phyloP scores from a whole-genome alignment of 306 rosid species.

The Castanea mollissima region DNA sequence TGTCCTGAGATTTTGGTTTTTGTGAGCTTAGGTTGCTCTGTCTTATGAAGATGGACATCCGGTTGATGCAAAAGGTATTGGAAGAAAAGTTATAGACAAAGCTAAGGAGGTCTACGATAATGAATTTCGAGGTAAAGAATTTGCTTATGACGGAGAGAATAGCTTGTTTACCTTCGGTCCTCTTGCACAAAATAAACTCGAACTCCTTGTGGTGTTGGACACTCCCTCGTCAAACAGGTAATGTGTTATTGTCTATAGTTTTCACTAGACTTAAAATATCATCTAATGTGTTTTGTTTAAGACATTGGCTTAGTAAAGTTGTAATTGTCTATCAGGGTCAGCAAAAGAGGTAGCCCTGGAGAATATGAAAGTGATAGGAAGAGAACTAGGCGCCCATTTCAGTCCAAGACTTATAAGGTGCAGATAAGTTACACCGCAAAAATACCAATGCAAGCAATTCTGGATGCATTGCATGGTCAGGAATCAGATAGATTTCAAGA shows the following conservation, averaged over 20 bases:
- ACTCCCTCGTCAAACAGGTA: constrained; percentile 35
- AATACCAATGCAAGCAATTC: constrained; percentile 41
- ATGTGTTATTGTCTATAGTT: neutral
- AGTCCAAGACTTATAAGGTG: constrained; percentile 29
- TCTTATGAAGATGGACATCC: constrained; percentile 32
- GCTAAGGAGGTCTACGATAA: constrained; percentile 19
- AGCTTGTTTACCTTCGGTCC: constrained; percentile 29
- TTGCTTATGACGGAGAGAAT: constrained; percentile 47
- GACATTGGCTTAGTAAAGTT: neutral
- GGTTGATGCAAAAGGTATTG: constrained; percentile 28
- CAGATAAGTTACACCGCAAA: constrained; percentile 25
- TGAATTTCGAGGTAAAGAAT: constrained; percentile 17
- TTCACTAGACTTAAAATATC: neutral
- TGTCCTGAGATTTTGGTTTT: neutral
- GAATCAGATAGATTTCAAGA: constrained; percentile 34
- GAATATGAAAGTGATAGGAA: constrained; percentile 18
- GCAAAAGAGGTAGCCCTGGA: constrained; percentile 15
- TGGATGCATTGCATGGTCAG: constrained; percentile 30
- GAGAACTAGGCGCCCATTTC: constrained; percentile 26
- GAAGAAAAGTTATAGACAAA: constrained; percentile 39
- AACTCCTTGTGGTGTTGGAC: constrained; percentile 29
- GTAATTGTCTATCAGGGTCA: constrained; percentile 5
- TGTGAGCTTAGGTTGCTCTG: constrained; percentile 35
- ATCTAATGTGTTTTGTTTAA: neutral
- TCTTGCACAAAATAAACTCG: constrained; percentile 13